A percentile compares a stretch with the other conserved stretches of the same genome.
Conservation (phyloP, 2,329 filamentous ascomycete genomes). For the Beauveria pseudobassiana region DNA sequence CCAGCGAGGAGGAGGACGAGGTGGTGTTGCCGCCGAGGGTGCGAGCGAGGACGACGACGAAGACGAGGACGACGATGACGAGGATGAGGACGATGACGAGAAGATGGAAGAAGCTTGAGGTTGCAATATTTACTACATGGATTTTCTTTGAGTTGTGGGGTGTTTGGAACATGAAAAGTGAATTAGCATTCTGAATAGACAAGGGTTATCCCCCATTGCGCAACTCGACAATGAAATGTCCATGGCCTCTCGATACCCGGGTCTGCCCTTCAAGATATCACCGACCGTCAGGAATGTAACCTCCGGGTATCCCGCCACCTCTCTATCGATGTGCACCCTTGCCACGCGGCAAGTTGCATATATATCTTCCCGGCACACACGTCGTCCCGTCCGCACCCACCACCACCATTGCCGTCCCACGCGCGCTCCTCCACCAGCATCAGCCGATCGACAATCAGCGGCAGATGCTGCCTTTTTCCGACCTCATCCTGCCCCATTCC, state of each 20-base stretch:
- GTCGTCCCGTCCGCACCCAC: not conserved
- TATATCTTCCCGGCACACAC: not conserved
- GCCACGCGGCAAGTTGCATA: not conserved
- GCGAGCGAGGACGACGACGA: constrained; percentile 35
- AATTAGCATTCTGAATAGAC: constrained; percentile 8
- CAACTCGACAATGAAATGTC: not conserved
- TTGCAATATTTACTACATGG: not conserved
- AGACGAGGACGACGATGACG: constrained; percentile 33
- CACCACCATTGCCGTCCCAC: not conserved
- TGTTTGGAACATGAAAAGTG: constrained; percentile 10
- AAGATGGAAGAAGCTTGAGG: constrained; percentile 25
- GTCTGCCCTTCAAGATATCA: not conserved
- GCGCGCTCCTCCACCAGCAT: not conserved
- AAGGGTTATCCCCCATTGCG: not conserved
- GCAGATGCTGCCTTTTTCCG: not conserved
- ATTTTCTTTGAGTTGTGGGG: not conserved
- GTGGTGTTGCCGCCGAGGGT: constrained; percentile 38
- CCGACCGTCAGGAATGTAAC: not conserved
- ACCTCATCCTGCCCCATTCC: not conserved
- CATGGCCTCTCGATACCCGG: not conserved
- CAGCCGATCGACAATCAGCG: not conserved
- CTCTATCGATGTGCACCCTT: not conserved
- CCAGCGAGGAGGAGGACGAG: constrained; percentile 52
- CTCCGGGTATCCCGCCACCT: not conserved
- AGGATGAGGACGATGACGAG: constrained; percentile 50